Evolutionary conservation across 768 basidiomycete genomes (phyloP), one percentile per base, ranked within the genome.

Genomic region (Pleurotus eryngii): DNA sequence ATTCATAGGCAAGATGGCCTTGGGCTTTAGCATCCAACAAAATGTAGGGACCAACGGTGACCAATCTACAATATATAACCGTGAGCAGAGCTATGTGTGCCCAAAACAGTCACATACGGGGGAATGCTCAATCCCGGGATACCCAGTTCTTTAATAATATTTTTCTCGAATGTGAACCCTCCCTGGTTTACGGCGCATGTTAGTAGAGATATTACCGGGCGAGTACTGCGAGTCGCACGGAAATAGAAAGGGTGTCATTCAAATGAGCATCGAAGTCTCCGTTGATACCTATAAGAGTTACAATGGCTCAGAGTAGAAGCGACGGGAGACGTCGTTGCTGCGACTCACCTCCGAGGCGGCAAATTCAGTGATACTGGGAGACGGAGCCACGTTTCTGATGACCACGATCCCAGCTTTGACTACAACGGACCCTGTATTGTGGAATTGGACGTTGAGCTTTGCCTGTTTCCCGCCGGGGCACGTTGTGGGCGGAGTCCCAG

Each of bases 11-110:
- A 9, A 77, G 54, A 18, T 46, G 58, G 0, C 68, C 70, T 1
- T 39, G 57, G 1, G 63, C 68, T 46, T 67, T 59, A 0, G 63
- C 76, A 15, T 64, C 58, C 46, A 78, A 61, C 27, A 70, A 61
- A 67, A 77, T 75, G 2, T 68, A 67, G 3, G 78, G 76, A 3
- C 76, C 78, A 38, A 80, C 46, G 17, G 64, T 69, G 12, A 80
- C 62, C 57, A 80, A 68, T 5, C 76, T 74, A 46, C 27, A 58
- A 46, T 27, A 11, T 42, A 37, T n/a, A 4, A 3, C 11, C 3
- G 9, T 12, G 30, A 17, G 38, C 40, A n/a, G 43, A 9, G 37
- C 4, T 1, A 26, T 20, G 27, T 37, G 18, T 24, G 49, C 6
- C n/a, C 26, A 17, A 8, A 35, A 20, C 15, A 15, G 6, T 1